These are phyloP conservation scores for Epichloe sp. DNA, from an alignment of 2,329 filamentous ascomycete species.

Conservation along the genomic window DNA sequence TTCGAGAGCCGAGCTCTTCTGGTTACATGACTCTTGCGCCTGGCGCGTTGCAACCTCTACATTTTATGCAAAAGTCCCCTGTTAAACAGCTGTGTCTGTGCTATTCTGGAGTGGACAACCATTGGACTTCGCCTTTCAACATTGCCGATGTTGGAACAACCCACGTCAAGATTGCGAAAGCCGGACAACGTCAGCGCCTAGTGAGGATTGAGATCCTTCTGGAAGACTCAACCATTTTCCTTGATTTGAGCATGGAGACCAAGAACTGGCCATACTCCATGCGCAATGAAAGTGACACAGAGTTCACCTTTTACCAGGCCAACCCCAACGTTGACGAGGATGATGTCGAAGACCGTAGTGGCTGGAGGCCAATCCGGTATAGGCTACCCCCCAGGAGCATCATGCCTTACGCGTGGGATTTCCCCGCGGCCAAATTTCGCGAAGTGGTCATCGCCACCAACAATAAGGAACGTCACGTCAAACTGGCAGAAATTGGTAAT, in stretches of 20 bases:
- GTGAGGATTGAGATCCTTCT: slow-evolving; percentile 81
- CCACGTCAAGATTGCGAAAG: slow-evolving; percentile 86
- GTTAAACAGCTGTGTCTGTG: slow-evolving; percentile 87
- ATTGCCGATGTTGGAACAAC: slow-evolving; percentile 89
- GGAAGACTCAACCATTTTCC: slow-evolving; percentile 86
- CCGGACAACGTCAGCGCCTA: slow-evolving; percentile 76
- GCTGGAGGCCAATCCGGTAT: slow-evolving; percentile 88
- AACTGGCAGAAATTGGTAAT: slow-evolving; percentile 91
- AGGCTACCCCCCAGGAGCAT: slow-evolving; percentile 89
- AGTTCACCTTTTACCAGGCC: slow-evolving; percentile 93
- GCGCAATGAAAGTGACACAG: slow-evolving; percentile 93
- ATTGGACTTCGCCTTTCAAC: slow-evolving; percentile 96
- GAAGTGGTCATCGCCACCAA: slow-evolving; percentile 60
- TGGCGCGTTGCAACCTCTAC: slow-evolving; percentile 71
- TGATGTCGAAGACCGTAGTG: slow-evolving; percentile 67
- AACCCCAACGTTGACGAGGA: slow-evolving; percentile 90
- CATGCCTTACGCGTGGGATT: slow-evolving; percentile 99
- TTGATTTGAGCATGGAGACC: slow-evolving; percentile 79
- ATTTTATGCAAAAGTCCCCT: slow-evolving; percentile 73
- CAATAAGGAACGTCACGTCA: slow-evolving; percentile 66
- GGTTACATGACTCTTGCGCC: slow-evolving; percentile 65
- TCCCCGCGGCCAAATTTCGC: slow-evolving; percentile 91
- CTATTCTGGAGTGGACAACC: slow-evolving; percentile 87
- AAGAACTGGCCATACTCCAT: slow-evolving; percentile 98
- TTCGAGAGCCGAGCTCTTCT: slow-evolving; percentile 85